Conservation (phyloP, 2,329 filamentous ascomycete species). For the Cytospora piceicola region DNA sequence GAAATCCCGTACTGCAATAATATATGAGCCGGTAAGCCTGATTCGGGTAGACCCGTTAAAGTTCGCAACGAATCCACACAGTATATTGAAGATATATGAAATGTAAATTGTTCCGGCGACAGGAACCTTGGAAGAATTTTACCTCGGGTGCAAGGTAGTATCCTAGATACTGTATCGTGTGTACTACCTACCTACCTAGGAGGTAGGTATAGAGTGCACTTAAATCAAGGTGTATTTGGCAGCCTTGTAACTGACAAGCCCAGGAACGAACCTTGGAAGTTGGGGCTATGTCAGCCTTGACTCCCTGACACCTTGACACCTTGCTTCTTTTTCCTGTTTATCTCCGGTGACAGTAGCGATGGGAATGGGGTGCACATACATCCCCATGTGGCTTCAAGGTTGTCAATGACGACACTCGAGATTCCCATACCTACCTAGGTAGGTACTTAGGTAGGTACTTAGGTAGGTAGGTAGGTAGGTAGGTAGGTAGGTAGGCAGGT, state of each 20-base stretch:
- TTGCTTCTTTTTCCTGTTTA: not conserved
- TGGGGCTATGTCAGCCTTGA: not conserved
- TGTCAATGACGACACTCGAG: not conserved
- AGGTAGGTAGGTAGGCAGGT: no score
- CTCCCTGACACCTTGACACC: not conserved
- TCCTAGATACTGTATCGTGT: no score
- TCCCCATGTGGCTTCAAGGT: not conserved
- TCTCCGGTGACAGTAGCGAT: not conserved
- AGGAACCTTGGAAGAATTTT: no score
- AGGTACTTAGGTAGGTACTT: no score
- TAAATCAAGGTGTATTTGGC: not conserved
- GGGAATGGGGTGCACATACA: not conserved
- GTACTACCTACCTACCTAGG: no score
- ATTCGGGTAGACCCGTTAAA: constrained; percentile 25
- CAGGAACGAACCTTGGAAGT: not conserved
- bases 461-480: no score
- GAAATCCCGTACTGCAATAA: not conserved
- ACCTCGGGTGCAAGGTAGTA: no score
- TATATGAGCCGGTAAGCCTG: no score
- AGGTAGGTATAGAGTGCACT: no score
- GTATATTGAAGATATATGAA: not conserved
- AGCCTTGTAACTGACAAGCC: no score
- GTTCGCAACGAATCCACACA: constrained; percentile 16
- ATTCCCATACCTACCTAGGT: not conserved
- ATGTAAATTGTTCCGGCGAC: not conserved